Percentiles rank a stretch among this genome's conserved stretches.
phyloP scores from a whole-genome alignment of 768 basidiomycete genomes.

The Lanmaoa pseudosensibilis region DNA sequence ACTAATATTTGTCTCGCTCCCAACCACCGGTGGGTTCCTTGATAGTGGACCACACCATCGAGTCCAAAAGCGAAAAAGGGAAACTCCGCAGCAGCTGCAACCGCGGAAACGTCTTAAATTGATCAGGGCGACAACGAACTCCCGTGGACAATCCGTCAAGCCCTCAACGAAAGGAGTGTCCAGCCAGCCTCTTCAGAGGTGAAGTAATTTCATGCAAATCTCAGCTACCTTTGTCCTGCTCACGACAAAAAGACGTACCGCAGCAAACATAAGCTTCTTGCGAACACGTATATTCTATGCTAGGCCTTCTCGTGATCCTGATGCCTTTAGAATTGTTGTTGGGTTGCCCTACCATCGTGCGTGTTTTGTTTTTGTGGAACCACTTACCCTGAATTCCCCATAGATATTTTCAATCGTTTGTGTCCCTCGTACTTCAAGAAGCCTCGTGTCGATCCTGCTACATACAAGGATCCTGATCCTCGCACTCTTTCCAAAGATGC shows the following conservation, averaged over 20 bases:
- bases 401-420: conserved; percentile 70
- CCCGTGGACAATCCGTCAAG: conserved; percentile 5
- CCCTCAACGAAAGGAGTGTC: conserved; percentile 1
- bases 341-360: conserved; percentile 71
- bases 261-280: conserved; percentile 51
- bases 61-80: conserved; percentile 27
- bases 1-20: conserved; percentile 46
- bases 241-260: conserved; percentile 37
- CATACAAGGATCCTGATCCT: conserved; percentile 46
- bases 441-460: conserved; percentile 24
- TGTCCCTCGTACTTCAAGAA: conserved; percentile 43
- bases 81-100: conserved; percentile 9
- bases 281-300: conserved; percentile 70
- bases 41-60: not conserved
- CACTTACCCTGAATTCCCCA: not conserved
- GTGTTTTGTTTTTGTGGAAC: conserved; percentile 18
- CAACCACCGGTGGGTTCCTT: conserved; percentile 14
- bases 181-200: conserved; percentile 25
- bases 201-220: not conserved
- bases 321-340: conserved; percentile 50
- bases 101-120: conserved; percentile 32
- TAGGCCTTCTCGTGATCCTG: conserved; percentile 52
- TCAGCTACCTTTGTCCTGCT: not conserved
- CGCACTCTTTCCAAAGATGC: conserved; percentile 48
- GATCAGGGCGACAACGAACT: not conserved